A percentile compares a stretch with the other conserved stretches of the same genome.
phyloP scores from a whole-genome alignment of 1,284 basidiomycete species.

The Malassezia sympodialis region DNA sequence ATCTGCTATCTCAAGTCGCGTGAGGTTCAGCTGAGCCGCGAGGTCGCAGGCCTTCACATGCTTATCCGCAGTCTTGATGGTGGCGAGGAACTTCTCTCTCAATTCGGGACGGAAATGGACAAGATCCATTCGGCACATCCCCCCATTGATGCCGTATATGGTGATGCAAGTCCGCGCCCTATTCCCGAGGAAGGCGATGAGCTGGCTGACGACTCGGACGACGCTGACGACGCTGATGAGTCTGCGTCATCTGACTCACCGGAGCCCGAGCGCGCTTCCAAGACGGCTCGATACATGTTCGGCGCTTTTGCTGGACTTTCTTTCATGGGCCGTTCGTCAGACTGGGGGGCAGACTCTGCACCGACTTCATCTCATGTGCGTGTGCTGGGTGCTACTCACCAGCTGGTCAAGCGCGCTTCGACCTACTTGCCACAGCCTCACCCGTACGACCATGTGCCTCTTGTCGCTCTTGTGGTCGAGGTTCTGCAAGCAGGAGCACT shows the following conservation, averaged over 20 bases:
- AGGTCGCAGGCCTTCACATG: conserved; percentile 35
- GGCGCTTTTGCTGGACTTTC: conserved; percentile 38
- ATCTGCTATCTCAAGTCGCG: conserved; percentile 43
- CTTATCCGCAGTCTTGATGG: conserved; percentile 39
- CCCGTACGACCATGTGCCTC: conserved; percentile 28
- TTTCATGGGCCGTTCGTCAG: conserved; percentile 31
- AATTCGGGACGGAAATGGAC: conserved; percentile 41
- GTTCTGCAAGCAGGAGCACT: conserved; percentile 28
- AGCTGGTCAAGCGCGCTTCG: conserved; percentile 34
- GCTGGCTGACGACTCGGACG: conserved; percentile 16
- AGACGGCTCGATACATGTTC: conserved; percentile 34
- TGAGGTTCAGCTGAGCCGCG: conserved; percentile 33
- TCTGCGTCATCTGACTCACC: conserved; percentile 17
- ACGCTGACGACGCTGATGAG: conserved; percentile 32
- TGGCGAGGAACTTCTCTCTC: conserved; percentile 41
- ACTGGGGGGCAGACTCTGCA: conserved; percentile 15
- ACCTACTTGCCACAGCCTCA: conserved; percentile 18
- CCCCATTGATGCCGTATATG: conserved; percentile 1
- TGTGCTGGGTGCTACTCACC: conserved; percentile 36
- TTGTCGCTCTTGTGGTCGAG: conserved; percentile 31
- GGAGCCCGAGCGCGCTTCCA: conserved; percentile 15
- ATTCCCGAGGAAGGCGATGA: conserved; percentile 14
- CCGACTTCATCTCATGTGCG: conserved; percentile 18
- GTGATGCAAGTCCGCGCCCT: conserved; percentile 16
- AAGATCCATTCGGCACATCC: conserved; percentile 15